Conservation (phyloP, 805 yeast species). For the Nakazawaea wyomingensis region DNA sequence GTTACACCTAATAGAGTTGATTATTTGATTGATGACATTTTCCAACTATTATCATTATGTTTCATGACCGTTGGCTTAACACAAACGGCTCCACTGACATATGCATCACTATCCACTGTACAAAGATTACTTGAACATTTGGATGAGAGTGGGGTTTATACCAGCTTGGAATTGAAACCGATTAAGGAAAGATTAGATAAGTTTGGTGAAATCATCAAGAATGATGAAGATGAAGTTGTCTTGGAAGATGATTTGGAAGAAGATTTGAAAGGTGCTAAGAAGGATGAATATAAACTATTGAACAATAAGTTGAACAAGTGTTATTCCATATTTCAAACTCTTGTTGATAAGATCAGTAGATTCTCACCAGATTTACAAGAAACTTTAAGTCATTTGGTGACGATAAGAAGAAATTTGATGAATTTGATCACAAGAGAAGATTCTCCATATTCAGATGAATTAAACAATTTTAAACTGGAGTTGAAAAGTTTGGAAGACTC, state of each 20-base stretch:
- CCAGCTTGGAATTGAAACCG: slow-evolving; percentile 78
- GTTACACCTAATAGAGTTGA: slow-evolving; percentile 59
- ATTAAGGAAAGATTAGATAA: slow-evolving; percentile 69
- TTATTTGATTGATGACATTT: slow-evolving; percentile 76
- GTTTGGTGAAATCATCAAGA: slow-evolving; percentile 55
- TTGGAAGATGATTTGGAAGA: slow-evolving; percentile 29
- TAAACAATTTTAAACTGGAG: slow-evolving; percentile 31
- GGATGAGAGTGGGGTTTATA: slow-evolving; percentile 74
- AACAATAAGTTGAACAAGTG: slow-evolving; percentile 65
- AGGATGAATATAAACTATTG: slow-evolving; percentile 57
- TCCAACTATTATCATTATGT: slow-evolving; percentile 80
- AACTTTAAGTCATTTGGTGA: slow-evolving; percentile 55
- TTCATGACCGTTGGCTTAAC: slow-evolving; percentile 90
- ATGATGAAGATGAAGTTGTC: slow-evolving; percentile 37
- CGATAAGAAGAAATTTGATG: slow-evolving; percentile 58
- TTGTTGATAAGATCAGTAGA: slow-evolving; percentile 51
- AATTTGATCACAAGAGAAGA: slow-evolving; percentile 16
- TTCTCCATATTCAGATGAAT: slow-evolving; percentile 25
- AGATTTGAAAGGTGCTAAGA: slow-evolving; percentile 21
- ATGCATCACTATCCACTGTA: slow-evolving; percentile 83
- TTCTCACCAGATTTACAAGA: slow-evolving; percentile 46
- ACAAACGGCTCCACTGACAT: slow-evolving; percentile 90
- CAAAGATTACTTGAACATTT: slow-evolving; percentile 79
- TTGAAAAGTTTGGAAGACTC: slow-evolving; percentile 38
- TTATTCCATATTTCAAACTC: slow-evolving; percentile 46